Conservation (phyloP, 345 rosid genomes). For the Bruguiera parviflora region DNA sequence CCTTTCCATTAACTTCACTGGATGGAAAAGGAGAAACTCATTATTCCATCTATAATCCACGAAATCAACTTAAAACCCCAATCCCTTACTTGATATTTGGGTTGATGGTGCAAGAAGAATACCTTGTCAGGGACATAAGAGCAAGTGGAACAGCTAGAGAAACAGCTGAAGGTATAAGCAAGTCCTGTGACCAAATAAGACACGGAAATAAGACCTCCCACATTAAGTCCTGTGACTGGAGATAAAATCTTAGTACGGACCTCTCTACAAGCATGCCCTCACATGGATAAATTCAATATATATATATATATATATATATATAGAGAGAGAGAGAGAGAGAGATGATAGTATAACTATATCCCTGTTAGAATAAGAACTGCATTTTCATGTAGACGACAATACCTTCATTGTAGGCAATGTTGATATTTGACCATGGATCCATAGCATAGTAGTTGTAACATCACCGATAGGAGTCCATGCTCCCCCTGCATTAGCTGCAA, state of each 20-base stretch:
- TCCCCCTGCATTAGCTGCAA: conserved; percentile 98
- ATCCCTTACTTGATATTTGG: background rate
- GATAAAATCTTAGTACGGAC: background rate
- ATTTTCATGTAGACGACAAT: conserved; percentile 5
- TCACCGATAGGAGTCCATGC: conserved; percentile 99
- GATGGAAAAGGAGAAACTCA: conserved; percentile 18
- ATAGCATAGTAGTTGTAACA: conserved; percentile 96
- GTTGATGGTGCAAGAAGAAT: conserved; percentile 29
- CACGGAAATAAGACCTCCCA: background rate
- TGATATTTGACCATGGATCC: conserved; percentile 97
- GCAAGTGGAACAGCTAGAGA: conserved; percentile 87
- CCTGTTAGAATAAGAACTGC: no score
- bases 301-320: no score
- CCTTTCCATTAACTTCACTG: conserved; percentile 90
- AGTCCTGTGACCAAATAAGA: conserved; percentile 44
- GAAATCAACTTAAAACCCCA: conserved; percentile 10
- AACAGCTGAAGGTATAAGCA: conserved; percentile 66
- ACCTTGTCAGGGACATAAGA: conserved; percentile 88
- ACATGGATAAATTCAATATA: no score
- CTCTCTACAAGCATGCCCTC: no score
- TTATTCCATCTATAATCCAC: conserved; percentile 22
- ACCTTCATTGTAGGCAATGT: conserved; percentile 90
- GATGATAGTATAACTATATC: no score
- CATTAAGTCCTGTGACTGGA: background rate
- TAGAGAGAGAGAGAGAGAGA: no score